phyloP scores from a whole-genome alignment of 768 basidiomycete genomes.

The Lanmaoa pseudosensibilis region DNA sequence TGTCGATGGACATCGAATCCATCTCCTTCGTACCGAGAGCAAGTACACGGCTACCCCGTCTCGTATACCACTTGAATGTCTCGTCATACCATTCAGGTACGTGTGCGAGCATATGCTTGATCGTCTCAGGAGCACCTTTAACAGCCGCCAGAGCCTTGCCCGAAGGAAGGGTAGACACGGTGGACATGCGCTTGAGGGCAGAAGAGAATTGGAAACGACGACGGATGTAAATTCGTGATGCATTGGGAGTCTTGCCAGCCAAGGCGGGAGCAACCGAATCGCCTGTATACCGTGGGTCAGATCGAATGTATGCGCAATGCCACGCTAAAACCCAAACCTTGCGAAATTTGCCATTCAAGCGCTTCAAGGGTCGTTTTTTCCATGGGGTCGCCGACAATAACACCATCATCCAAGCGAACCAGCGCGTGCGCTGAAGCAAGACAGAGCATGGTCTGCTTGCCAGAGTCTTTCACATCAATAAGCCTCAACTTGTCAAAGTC shows the following conservation, averaged over 20 bases:
- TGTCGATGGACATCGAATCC: slow-evolving; percentile 66
- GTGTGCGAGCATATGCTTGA: slow-evolving; percentile 76
- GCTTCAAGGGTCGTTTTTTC: slow-evolving; percentile 94
- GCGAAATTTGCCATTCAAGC: slow-evolving; percentile 80
- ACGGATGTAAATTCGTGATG: slow-evolving; percentile 67
- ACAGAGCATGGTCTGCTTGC: slow-evolving; percentile 77
- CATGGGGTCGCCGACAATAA: slow-evolving; percentile 97
- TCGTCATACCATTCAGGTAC: slow-evolving; percentile 87
- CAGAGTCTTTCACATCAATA: slow-evolving; percentile 73
- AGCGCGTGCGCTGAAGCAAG: slow-evolving; percentile 95
- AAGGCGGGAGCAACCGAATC: slow-evolving; percentile 65
- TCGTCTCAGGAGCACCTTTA: slow-evolving; percentile 97
- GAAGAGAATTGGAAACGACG: slow-evolving; percentile 98
- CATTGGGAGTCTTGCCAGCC: slow-evolving; percentile 48
- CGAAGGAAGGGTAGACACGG: slow-evolving; percentile 67
- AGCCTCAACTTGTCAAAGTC: slow-evolving; percentile 60
- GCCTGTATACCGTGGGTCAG: slow-evolving; percentile 34
- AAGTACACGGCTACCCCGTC: slow-evolving; percentile 90
- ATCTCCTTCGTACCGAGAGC: slow-evolving; percentile 88
- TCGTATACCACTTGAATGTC: slow-evolving; percentile 92
- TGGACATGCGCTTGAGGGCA: slow-evolving; percentile 96
- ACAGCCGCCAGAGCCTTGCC: slow-evolving; percentile 69
- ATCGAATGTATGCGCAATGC: not conserved
- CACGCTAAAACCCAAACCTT: slow-evolving; percentile 44
- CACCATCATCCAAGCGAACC: slow-evolving; percentile 91